A percentile compares a stretch with the other conserved stretches of the same genome.
Evolutionary conservation across 768 basidiomycete genomes (phyloP).

Genomic region (Dendrothele bispora): DNA sequence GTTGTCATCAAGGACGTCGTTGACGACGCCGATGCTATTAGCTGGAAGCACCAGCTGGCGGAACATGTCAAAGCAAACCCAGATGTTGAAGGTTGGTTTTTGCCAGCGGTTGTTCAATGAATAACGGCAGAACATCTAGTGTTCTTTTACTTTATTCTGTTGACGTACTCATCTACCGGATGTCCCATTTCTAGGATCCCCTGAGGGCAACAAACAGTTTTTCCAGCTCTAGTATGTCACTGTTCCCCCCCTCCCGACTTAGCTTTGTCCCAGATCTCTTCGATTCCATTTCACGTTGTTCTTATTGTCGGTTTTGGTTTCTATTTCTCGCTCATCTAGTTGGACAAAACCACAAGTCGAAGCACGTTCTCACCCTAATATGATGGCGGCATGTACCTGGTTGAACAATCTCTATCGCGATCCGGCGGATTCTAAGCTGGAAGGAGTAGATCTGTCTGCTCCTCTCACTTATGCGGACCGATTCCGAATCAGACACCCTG

Average conservation of each 20-base stretch:
- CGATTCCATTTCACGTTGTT: not conserved
- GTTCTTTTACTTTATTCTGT: not conserved
- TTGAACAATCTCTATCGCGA: slow-evolving; percentile 64
- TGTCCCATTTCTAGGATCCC: slow-evolving; percentile 38
- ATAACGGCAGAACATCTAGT: not conserved
- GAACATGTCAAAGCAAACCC: slow-evolving; percentile 61
- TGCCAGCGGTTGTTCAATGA: not conserved
- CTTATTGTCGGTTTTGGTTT: too few species aligned
- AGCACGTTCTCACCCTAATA: slow-evolving; percentile 67
- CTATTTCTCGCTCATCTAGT: too few species aligned
- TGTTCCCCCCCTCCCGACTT: too few species aligned
- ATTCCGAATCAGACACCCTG: slow-evolving; percentile 72
- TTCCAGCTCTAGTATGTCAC: slow-evolving; percentile 64
- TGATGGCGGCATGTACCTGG: slow-evolving; percentile 56
- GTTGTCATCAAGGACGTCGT: slow-evolving; percentile 66
- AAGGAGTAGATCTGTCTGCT: slow-evolving; percentile 59
- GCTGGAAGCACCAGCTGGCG: slow-evolving; percentile 58
- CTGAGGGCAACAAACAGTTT: slow-evolving; percentile 65
- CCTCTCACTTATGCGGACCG: slow-evolving; percentile 74
- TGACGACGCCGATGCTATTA: slow-evolving; percentile 49
- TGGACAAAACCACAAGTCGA: slow-evolving; percentile 50
- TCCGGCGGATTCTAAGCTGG: slow-evolving; percentile 33
- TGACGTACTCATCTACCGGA: not conserved
- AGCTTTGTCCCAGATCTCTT: not conserved
- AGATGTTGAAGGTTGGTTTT: slow-evolving; percentile 45